phyloP scores from a whole-genome alignment of 345 rosid species.

The Aquilaria sinensis region DNA sequence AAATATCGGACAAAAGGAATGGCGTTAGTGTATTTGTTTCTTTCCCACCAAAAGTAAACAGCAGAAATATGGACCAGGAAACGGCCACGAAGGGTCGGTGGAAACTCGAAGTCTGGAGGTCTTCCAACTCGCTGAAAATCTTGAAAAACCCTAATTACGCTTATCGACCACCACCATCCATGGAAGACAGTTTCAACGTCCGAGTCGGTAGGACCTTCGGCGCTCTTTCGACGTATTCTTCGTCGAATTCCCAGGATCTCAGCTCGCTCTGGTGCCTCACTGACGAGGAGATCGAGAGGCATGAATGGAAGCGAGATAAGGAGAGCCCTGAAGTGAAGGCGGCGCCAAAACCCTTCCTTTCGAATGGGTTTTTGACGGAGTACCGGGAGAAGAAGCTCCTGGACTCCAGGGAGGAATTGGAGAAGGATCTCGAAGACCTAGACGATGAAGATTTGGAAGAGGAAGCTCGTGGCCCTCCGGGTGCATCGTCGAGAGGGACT shows the following conservation, averaged over 20 bases:
- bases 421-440: conserved; percentile 29
- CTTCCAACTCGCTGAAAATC: neutral
- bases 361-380: conserved; percentile 10
- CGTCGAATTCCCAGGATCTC: conserved; percentile 11
- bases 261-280: conserved; percentile 65
- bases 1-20: no score
- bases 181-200: conserved; percentile 67
- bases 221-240: conserved; percentile 41
- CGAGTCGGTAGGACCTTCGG: conserved; percentile 72
- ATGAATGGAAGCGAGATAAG: conserved; percentile 36
- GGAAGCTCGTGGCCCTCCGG: conserved; percentile 1
- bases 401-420: conserved; percentile 8
- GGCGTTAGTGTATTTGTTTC: no score
- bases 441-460: conserved; percentile 23
- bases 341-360: conserved; percentile 3
- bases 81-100: no score
- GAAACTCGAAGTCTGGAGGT: no score
- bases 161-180: conserved; percentile 7
- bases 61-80: no score
- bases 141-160: neutral
- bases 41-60: no score
- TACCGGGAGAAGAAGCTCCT: conserved; percentile 2
- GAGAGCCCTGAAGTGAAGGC: conserved; percentile 15
- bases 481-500: conserved; percentile 9
- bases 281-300: conserved; percentile 55